Conservation (phyloP, 148 eudicot species). For the Rhododendron ferrugineum region DNA sequence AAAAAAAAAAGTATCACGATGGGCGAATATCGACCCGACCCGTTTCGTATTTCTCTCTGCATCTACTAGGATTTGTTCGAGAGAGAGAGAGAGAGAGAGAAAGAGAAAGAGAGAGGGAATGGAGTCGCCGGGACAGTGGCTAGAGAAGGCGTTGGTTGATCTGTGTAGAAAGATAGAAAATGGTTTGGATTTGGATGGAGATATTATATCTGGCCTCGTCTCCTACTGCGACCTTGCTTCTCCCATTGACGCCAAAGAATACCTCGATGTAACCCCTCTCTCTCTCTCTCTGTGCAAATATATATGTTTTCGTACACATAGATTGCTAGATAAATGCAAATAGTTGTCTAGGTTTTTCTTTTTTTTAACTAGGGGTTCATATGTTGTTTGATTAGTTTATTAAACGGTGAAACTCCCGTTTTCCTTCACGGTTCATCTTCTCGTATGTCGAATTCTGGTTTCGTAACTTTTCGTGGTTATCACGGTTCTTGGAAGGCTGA, state of each 20-base stretch:
- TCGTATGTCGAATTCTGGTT: background rate
- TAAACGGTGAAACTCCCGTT: background rate
- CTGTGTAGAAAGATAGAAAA: conserved; percentile 44
- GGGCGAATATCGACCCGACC: background rate
- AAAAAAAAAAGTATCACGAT: too few species aligned
- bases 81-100: conserved; percentile 10
- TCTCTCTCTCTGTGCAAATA: background rate
- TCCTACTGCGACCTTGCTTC: conserved; percentile 92
- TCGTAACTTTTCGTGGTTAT: background rate
- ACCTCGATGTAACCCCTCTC: conserved; percentile 60
- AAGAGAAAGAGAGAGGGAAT: conserved; percentile 13
- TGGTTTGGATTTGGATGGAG: conserved; percentile 68
- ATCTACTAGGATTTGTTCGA: background rate
- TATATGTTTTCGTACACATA: background rate
- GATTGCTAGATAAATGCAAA: background rate
- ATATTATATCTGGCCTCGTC: conserved; percentile 88
- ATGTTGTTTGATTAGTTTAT: background rate
- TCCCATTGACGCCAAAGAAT: conserved; percentile 91
- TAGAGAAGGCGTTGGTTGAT: conserved; percentile 70
- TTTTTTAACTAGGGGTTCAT: background rate
- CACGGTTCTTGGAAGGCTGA: background rate
- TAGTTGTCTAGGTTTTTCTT: background rate
- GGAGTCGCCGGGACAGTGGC: conserved; percentile 77
- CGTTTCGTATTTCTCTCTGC: background rate
- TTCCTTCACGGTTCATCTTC: background rate